Percentiles rank a stretch among this genome's conserved stretches.
Evolutionary conservation across 495 filamentous ascomycete species (phyloP).

Genomic region (Penicillium soppii): DNA sequence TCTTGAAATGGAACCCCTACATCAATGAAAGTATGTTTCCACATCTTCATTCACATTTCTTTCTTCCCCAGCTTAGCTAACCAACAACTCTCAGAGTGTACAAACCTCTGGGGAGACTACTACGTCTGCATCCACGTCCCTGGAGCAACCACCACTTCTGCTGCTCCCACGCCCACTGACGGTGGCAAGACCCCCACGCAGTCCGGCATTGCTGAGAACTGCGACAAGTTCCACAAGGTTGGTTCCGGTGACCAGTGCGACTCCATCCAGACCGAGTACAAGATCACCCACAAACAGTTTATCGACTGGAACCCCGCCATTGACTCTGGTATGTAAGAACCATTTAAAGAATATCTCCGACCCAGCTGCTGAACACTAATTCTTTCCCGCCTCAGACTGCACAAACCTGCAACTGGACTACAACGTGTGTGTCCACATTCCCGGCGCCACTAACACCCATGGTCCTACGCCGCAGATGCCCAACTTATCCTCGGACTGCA

Average conservation of each 20-base stretch:
- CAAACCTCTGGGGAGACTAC: conserved; percentile 16
- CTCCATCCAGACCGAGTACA: conserved; percentile 15
- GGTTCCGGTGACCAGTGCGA: conserved; percentile 22
- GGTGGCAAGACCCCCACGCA: conserved; percentile 14
- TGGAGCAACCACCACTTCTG: conserved; percentile 11
- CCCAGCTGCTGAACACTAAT: not conserved
- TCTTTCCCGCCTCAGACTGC: conserved; percentile 3
- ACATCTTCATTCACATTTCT: not conserved
- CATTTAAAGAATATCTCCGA: not conserved
- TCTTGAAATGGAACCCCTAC: conserved; percentile 30
- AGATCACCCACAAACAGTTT: conserved; percentile 18
- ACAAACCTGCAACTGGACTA: conserved; percentile 9
- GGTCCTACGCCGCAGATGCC: not conserved
- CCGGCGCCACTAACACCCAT: not conserved
- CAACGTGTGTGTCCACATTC: conserved; percentile 11
- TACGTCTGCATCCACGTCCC: conserved; percentile 20
- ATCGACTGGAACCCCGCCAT: conserved; percentile 24
- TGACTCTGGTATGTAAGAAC: not conserved
- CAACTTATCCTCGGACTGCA: not conserved
- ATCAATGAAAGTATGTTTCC: conserved; percentile 3
- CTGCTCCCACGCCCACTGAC: conserved; percentile 1
- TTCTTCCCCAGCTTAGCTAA: not conserved
- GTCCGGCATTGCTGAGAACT: conserved; percentile 15
- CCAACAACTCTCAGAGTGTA: conserved; percentile 5
- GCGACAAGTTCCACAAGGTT: conserved; percentile 21